These are phyloP conservation scores for Citrus unshiu DNA, from an alignment of 345 rosid genomes.

Conservation along the genomic window DNA sequence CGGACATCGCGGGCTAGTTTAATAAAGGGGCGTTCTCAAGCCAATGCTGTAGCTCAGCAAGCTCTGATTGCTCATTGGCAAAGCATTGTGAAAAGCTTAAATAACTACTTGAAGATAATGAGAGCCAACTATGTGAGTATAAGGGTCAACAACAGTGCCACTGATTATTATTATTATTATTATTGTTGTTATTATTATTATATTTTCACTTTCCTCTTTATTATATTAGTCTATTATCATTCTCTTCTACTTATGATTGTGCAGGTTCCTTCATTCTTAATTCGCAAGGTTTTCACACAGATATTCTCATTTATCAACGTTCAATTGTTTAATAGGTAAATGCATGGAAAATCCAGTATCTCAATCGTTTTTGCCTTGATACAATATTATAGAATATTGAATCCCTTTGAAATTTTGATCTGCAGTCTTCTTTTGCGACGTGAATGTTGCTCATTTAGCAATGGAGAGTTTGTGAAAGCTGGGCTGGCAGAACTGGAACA, in stretches of 20 bases:
- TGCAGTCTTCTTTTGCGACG: constrained; percentile 92
- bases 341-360: constrained; percentile 18
- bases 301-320: constrained; percentile 93
- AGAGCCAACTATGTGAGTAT: constrained; percentile 77
- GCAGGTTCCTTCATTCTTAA: constrained; percentile 84
- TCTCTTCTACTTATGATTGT: constrained; percentile 15
- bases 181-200: not conserved
- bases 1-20: constrained; percentile 78
- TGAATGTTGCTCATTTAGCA: constrained; percentile 98
- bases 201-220: not conserved
- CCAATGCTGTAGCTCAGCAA: constrained; percentile 80
- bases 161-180: not conserved
- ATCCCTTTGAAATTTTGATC: constrained; percentile 1
- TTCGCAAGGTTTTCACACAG: constrained; percentile 80
- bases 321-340: constrained; percentile 91
- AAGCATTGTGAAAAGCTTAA: constrained; percentile 75
- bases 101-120: constrained; percentile 71
- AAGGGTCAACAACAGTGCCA: not conserved
- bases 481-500: constrained; percentile 89
- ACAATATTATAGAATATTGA: not conserved
- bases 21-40: constrained; percentile 85
- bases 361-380: constrained; percentile 1
- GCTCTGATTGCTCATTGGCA: constrained; percentile 92
- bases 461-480: constrained; percentile 89
- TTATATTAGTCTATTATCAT: not conserved